Percentiles rank a stretch among this genome's conserved stretches.
Conservation (phyloP, 371 early-diverging fungal species). For the Actinomortierella ambigua region DNA sequence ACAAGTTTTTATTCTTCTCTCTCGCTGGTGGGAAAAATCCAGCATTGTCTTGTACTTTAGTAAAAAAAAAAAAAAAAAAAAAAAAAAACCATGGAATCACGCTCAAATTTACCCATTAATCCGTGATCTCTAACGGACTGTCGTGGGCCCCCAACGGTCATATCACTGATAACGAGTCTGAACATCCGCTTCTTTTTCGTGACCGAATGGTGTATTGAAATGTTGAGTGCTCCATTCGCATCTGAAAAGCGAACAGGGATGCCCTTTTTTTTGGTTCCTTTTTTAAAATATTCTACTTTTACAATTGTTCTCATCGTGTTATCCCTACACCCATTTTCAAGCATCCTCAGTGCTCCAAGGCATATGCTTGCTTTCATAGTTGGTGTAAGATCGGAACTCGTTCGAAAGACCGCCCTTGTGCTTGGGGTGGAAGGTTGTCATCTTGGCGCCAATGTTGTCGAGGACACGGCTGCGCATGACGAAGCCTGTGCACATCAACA, state of each 20-base stretch:
- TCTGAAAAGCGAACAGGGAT: too few species aligned
- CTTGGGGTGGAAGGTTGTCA: constrained; percentile 58
- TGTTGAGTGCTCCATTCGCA: too few species aligned
- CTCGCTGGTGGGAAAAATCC: too few species aligned
- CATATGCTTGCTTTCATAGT: constrained; percentile 54
- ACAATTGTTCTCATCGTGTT: not conserved
- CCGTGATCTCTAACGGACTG: too few species aligned
- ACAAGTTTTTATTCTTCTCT: too few species aligned
- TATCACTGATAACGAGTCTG: too few species aligned
- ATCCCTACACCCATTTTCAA: not conserved
- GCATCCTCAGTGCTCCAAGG: constrained; percentile 19
- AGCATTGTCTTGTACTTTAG: constrained; percentile 3
- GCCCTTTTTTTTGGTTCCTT: too few species aligned
- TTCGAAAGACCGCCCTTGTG: constrained; percentile 71
- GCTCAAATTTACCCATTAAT: too few species aligned
- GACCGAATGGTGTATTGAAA: too few species aligned
- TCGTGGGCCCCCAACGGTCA: too few species aligned
- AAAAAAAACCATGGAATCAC: not conserved
- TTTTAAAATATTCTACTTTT: not conserved
- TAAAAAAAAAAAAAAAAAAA: not conserved
- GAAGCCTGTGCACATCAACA: constrained; percentile 62
- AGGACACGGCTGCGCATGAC: constrained; percentile 44
- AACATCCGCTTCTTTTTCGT: too few species aligned
- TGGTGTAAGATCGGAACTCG: constrained; percentile 69
- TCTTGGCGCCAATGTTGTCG: constrained; percentile 5